Evolutionary conservation across 2,329 filamentous ascomycete species (phyloP).

Genomic region (Colletotrichum endophyticum): DNA sequence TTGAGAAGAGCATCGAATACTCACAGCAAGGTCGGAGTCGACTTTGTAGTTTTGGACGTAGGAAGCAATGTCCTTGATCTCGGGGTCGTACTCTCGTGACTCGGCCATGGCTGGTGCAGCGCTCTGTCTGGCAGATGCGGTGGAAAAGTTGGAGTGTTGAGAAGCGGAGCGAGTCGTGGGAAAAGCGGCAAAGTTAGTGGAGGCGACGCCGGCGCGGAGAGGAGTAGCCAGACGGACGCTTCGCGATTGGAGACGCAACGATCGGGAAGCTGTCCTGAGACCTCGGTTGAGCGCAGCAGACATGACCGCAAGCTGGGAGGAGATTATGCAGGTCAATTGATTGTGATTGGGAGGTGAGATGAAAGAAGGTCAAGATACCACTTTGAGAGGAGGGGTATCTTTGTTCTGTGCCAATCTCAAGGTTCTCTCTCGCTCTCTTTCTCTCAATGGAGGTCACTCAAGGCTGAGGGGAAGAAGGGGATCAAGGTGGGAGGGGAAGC

Average conservation of each 20-base stretch:
- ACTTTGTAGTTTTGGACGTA: constrained; percentile 95
- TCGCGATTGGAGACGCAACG: constrained; percentile 52
- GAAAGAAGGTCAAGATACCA: background rate
- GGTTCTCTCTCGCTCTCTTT: background rate
- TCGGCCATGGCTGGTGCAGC: constrained; percentile 55
- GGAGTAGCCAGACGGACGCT: constrained; percentile 39
- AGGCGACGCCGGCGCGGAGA: constrained; percentile 38
- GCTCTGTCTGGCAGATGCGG: constrained; percentile 51
- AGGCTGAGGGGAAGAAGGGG: background rate
- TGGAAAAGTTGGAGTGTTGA: constrained; percentile 52
- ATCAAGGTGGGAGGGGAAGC: background rate
- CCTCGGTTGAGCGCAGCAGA: constrained; percentile 57
- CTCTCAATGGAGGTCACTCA: background rate
- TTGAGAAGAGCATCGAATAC: constrained; percentile 36
- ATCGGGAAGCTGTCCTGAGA: constrained; percentile 59
- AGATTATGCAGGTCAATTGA: constrained; percentile 12
- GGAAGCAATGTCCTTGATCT: constrained; percentile 92
- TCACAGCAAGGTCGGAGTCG: constrained; percentile 89
- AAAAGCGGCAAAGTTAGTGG: constrained; percentile 34
- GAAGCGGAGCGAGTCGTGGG: constrained; percentile 35
- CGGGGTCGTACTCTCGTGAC: constrained; percentile 77
- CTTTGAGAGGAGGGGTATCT: background rate
- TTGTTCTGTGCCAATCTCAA: background rate
- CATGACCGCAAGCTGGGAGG: constrained; percentile 38
- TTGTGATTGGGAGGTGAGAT: constrained; percentile 1